Evolutionary conservation across 768 basidiomycete species (phyloP).

Genomic region (Leccinum rimulosum): DNA sequence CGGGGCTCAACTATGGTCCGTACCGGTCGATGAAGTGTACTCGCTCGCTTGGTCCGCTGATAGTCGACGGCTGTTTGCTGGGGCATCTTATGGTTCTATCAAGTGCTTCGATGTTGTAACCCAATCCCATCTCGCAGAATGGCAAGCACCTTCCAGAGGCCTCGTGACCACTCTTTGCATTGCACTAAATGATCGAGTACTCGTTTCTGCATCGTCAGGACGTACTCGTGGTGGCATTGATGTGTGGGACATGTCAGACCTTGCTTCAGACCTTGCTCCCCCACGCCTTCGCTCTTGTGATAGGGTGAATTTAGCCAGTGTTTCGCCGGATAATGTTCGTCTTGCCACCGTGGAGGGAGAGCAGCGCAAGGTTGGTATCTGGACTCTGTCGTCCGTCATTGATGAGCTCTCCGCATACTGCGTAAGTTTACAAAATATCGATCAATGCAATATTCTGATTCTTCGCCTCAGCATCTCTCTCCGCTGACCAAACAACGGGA

Average conservation of each 20-base stretch:
- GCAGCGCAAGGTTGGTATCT: not conserved
- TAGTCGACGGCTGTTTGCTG: not conserved
- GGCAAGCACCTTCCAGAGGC: not conserved
- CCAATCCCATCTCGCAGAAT: not conserved
- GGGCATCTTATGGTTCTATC: not conserved
- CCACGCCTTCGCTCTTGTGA: not conserved
- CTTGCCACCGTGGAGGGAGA: not conserved
- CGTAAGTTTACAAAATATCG: not conserved
- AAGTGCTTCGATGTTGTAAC: not conserved
- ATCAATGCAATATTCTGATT: not conserved
- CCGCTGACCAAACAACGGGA: not conserved
- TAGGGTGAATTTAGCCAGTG: not conserved
- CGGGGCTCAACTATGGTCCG: not conserved
- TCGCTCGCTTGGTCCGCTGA: not conserved
- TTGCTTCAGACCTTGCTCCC: not conserved
- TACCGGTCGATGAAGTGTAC: not conserved
- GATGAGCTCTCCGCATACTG: not conserved
- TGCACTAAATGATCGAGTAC: not conserved
- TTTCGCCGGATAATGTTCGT: not conserved
- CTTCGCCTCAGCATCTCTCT: not conserved
- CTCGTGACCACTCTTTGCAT: not conserved
- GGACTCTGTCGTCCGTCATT: not conserved
- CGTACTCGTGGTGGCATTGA: not conserved
- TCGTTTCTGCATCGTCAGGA: not conserved
- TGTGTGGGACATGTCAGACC: not conserved